A percentile compares a stretch with the other conserved stretches of the same genome.
Evolutionary conservation across 495 filamentous ascomycete genomes (phyloP).

Genomic region (Penicillium waksmanii): DNA sequence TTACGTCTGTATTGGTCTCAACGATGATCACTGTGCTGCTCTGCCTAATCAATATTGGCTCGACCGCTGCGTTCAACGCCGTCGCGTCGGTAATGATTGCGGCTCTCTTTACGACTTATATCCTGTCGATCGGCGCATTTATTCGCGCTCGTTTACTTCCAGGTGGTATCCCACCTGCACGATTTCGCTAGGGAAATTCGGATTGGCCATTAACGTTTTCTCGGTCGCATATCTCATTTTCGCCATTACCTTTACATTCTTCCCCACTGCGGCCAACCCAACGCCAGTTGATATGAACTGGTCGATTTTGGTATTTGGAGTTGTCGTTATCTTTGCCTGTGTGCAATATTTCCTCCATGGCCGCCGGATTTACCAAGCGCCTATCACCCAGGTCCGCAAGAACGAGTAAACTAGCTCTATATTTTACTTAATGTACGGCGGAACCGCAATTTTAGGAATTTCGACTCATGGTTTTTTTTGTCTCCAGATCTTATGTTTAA

Average conservation of each 20-base stretch:
- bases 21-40: conserved; percentile 53
- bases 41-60: conserved; percentile 50
- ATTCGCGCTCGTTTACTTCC: conserved; percentile 31
- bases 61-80: conserved; percentile 49
- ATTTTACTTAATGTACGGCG: not conserved
- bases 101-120: conserved; percentile 46
- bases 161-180: conserved; percentile 27
- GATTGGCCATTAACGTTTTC: conserved; percentile 31
- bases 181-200: conserved; percentile 31
- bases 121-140: conserved; percentile 38
- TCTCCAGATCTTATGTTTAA: not conserved
- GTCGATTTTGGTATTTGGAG: conserved; percentile 45
- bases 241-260: conserved; percentile 51
- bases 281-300: conserved; percentile 47
- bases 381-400: conserved; percentile 37
- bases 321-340: conserved; percentile 46
- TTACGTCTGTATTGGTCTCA: conserved; percentile 55
- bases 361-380: conserved; percentile 46
- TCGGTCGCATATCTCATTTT: conserved; percentile 32
- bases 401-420: conserved; percentile 8
- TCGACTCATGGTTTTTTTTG: not conserved
- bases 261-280: conserved; percentile 41
- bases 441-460: not conserved
- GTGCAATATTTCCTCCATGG: conserved; percentile 47
- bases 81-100: conserved; percentile 48